Percentiles rank a stretch among this genome's conserved stretches.
Evolutionary conservation across 495 filamentous ascomycete species (phyloP).

Genomic region (Trichoderma gamsii): DNA sequence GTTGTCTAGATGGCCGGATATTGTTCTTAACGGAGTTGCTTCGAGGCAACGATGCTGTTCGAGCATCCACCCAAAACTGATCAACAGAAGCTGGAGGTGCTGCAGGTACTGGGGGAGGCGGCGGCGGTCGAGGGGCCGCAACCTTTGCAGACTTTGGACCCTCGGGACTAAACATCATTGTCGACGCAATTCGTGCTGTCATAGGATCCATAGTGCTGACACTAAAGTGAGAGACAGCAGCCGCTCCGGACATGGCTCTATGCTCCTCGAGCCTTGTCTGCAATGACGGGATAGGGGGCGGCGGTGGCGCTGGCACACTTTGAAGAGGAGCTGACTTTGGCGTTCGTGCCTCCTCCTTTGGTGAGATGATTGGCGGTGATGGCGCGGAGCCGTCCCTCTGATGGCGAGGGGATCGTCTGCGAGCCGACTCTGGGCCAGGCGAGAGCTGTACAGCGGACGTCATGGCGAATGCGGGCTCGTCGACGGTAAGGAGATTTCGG

Average conservation of each 20-base stretch:
- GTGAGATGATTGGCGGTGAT: not conserved
- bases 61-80: not conserved
- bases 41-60: conserved; percentile 2
- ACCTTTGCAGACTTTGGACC: not conserved
- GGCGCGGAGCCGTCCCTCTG: not conserved
- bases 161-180: conserved; percentile 4
- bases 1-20: conserved; percentile 31
- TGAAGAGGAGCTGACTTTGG: not conserved
- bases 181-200: not conserved
- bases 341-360: not conserved
- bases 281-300: not conserved
- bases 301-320: not conserved
- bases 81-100: not conserved
- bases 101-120: not conserved
- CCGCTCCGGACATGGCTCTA: conserved; percentile 16
- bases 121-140: not conserved
- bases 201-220: conserved; percentile 4
- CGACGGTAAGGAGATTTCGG: not conserved
- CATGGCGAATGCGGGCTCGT: conserved; percentile 14
- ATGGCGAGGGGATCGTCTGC: conserved; percentile 35
- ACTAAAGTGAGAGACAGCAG: conserved; percentile 6
- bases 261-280: not conserved
- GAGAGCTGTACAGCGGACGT: conserved; percentile 39
- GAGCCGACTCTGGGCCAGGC: conserved; percentile 36
- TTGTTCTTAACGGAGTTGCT: conserved; percentile 13